Conservation (phyloP, 2,329 filamentous ascomycete species). For the Cytospora schulzeri region DNA sequence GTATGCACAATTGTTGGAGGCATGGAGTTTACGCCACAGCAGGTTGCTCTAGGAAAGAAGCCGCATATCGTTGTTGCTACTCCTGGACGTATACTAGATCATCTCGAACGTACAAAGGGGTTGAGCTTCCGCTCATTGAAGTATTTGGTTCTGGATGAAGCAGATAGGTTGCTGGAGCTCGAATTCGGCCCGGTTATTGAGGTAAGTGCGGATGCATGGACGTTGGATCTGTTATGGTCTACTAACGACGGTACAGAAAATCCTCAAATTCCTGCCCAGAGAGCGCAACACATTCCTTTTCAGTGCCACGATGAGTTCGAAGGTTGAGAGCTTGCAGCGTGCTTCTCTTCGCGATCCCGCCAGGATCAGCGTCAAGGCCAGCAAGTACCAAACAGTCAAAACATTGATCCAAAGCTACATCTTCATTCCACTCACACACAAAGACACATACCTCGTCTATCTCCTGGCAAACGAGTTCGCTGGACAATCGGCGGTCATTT, state of each 20-base stretch:
- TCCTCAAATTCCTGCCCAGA: constrained; percentile 82
- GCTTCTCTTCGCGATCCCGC: constrained; percentile 85
- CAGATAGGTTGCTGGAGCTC: constrained; percentile 79
- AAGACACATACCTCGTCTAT: constrained; percentile 87
- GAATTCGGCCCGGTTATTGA: constrained; percentile 92
- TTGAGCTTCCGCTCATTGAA: constrained; percentile 82
- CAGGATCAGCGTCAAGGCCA: constrained; percentile 77
- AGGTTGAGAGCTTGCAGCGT: constrained; percentile 89
- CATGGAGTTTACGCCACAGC: constrained; percentile 91
- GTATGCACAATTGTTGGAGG: constrained; percentile 88
- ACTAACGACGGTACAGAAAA: constrained; percentile 59
- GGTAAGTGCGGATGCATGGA: constrained; percentile 62
- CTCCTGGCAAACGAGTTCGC: constrained; percentile 77
- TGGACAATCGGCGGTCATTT: constrained; percentile 87
- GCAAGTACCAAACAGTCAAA: constrained; percentile 88
- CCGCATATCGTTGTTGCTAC: constrained; percentile 94
- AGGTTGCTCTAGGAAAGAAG: constrained; percentile 91
- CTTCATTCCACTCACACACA: constrained; percentile 82
- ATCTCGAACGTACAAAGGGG: constrained; percentile 94
- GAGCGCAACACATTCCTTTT: constrained; percentile 85
- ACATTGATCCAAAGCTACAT: constrained; percentile 85
- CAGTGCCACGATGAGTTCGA: constrained; percentile 90
- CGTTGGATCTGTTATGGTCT: background rate
- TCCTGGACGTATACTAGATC: constrained; percentile 84
- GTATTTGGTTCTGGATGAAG: constrained; percentile 94